Evolutionary conservation across 208 protist species (phyloP), one percentile per base, ranked within the genome.

Genomic region (Endotrypanum monterogeii): DNA sequence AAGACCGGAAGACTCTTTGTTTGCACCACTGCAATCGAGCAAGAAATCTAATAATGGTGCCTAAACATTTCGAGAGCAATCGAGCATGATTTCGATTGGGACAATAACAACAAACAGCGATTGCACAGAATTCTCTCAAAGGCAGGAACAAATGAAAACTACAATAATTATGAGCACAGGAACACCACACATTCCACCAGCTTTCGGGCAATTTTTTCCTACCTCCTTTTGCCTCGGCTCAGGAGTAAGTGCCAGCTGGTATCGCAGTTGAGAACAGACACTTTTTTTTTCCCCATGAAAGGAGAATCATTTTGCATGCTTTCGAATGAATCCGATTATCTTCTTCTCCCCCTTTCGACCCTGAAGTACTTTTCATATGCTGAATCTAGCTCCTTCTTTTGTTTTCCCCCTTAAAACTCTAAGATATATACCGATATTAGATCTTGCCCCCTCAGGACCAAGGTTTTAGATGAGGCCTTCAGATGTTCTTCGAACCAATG

Each of bases 381-480:
- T 60, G 41, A 51, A 54, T 44, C 2, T 30, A 1, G 18, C 57
- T 65, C 63, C 12, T 80, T 57, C 71, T 65, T 69, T 16, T 62
- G 18, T 54, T 20, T 25, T 8, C 18, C 23, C 16, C 60, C 37
- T 12, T 65, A 65, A 18, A 46, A 23, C 39, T 46, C 28, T 32
- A 32, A 65, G 60, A 25, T 30, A 8, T 28, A 7, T 16, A 44
- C 16, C 0, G 50, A 58, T 51, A 51, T 52, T 3, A 58, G 46
- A 39, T 14, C 30, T 66, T 1, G 32, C 76, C 32, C 55, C 20
- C 35, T 51, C 60, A 54, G 73, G 32, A 68, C 18, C 37, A 46
- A 46, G 32, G 14, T 63, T 68, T 14, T 73, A 57, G 39, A 78
- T 78, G 74, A 51, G 50, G 7, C 41, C 58, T 4, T 67, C 67